Conservation (phyloP, 2,329 filamentous ascomycete species). For the Macrophomina pseudophaseolina region DNA sequence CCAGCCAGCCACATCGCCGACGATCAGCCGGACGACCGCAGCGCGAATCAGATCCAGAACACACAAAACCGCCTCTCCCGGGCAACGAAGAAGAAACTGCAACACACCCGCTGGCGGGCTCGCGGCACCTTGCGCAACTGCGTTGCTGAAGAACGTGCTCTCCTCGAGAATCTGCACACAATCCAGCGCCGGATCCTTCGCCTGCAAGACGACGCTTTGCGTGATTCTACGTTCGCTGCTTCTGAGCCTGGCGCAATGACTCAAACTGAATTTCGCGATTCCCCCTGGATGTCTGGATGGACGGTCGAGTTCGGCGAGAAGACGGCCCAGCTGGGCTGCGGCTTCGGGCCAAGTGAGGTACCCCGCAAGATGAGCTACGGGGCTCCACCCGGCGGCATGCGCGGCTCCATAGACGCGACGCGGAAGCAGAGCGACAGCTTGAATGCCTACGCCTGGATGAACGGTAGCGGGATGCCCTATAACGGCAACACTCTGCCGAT, state of each 20-base stretch:
- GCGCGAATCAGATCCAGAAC: neutral
- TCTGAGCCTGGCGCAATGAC: neutral
- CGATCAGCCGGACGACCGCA: constrained; percentile 3
- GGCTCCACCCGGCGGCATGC: neutral
- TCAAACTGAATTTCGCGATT: neutral
- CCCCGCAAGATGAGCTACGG: neutral
- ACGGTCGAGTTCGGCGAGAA: constrained; percentile 1
- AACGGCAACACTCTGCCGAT: constrained; percentile 3
- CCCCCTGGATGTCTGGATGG: constrained; percentile 10
- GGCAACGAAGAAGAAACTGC: constrained; percentile 21
- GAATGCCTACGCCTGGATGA: neutral
- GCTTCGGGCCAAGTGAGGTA: neutral
- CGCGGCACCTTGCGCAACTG: constrained; percentile 19
- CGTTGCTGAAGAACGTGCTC: constrained; percentile 6
- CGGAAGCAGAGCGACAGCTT: neutral
- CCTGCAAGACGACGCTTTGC: constrained; percentile 10
- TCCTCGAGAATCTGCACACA: constrained; percentile 10
- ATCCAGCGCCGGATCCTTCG: constrained; percentile 12
- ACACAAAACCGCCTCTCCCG: neutral
- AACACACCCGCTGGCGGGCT: constrained; percentile 26
- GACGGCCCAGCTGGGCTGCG: constrained; percentile 1
- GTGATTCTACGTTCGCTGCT: neutral
- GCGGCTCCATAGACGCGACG: neutral
- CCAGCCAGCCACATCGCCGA: neutral
- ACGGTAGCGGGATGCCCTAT: neutral